phyloP scores from a whole-genome alignment of 495 filamentous ascomycete species.

The Margaritispora aquatica region DNA sequence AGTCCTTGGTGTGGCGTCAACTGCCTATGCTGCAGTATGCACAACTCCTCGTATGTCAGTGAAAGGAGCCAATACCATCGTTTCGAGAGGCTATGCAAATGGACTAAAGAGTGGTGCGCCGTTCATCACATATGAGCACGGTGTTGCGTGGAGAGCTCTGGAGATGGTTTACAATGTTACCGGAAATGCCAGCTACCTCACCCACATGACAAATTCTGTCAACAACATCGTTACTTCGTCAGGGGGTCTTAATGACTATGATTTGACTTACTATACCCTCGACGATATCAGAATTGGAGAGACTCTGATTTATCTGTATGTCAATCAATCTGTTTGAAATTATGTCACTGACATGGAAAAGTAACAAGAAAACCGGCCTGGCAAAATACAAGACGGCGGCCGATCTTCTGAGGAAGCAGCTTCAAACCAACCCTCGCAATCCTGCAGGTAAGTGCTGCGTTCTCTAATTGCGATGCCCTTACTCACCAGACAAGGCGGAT shows the following conservation, averaged over 20 bases:
- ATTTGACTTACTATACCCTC: slow-evolving; percentile 34
- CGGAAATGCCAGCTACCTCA: background rate
- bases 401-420: slow-evolving; percentile 37
- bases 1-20: background rate
- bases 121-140: background rate
- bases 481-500: slow-evolving; percentile 24
- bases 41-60: background rate
- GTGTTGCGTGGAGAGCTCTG: background rate
- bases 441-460: slow-evolving; percentile 23
- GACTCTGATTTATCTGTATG: slow-evolving; percentile 36
- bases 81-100: background rate
- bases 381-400: slow-evolving; percentile 34
- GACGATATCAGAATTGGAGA: slow-evolving; percentile 45
- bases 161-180: slow-evolving; percentile 2
- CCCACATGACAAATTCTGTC: background rate
- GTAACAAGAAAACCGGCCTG: slow-evolving; percentile 27
- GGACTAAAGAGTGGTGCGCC: background rate
- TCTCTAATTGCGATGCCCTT: background rate
- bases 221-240: background rate
- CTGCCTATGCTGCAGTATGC: slow-evolving; percentile 1
- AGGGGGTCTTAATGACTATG: background rate
- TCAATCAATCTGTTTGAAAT: background rate
- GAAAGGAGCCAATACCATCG: background rate
- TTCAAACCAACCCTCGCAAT: slow-evolving; percentile 42
- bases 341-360: background rate